Base-by-base conservation (phyloP, 2,329 filamentous ascomycete genomes). In the Aspergillus ochraceoroseus region DNA sequence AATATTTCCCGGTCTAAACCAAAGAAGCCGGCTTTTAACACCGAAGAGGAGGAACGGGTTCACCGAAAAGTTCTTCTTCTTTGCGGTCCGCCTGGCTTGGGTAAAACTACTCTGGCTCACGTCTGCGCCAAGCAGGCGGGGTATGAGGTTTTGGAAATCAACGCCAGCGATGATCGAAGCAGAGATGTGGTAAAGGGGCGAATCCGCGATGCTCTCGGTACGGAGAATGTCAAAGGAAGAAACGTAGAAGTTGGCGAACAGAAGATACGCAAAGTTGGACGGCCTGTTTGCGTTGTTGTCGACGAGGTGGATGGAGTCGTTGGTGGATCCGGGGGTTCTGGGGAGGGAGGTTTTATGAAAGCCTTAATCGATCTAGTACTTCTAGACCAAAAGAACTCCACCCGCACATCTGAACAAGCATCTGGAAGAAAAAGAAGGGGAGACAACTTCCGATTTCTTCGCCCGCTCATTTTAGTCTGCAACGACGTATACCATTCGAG, bases 281-380 rank as follows among this genome's bases (percentile, higher is more conserved):
- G 82, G 44, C 94, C 92, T 0, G 82, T 95, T 0, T 98, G 92
- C 53, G 85, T 98, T 3, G 76, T 98, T 2, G 87, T 98, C 1
- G 92, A 98, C 57, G 92, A 98, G 65, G 92, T 96, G 1, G 92
- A 98, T 59, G 92, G 92, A 27, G 92, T 94, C 0, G 87, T 94
- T 2, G 75, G 84, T 14, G 88, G 90, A 7, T 82, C 83, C 34
- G 82, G 84, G 4, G 71, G 74, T 15, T 80, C 82, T 18, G 85
- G 88, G 25, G 92, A 98, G 60, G 90, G 90, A 36, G 92, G 92
- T 0, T 98, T 98, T 52, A 82, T 98, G 65, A 95, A 88, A 61
- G 92, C 92, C 1, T 69, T 98, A 44, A 90, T 98, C 47, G 92
- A 98, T 54, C 74, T 98, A 3, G 82, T 96, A 31, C 71, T 84